A percentile compares a stretch with the other conserved stretches of the same genome.
Evolutionary conservation across 83 land plant species (phyloP).

Genomic region (Thuja plicata): DNA sequence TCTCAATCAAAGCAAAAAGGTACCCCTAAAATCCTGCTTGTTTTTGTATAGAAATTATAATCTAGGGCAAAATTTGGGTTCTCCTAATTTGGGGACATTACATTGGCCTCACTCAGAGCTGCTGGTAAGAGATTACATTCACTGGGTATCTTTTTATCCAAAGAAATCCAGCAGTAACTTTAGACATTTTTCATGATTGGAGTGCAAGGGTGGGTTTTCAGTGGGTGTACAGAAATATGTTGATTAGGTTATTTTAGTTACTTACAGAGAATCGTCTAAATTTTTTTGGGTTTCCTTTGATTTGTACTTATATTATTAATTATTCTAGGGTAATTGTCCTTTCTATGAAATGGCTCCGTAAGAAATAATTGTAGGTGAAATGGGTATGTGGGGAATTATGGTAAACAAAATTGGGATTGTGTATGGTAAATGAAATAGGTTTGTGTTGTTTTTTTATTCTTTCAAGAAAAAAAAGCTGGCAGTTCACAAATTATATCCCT

Average conservation of each 20-base stretch:
- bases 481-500: not conserved
- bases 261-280: not conserved
- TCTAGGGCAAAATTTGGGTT: too few relatives aligned
- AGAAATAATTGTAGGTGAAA: not conserved
- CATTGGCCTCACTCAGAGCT: not conserved
- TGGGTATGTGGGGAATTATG: not conserved
- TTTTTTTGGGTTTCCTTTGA: not conserved
- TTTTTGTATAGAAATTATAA: too few relatives aligned
- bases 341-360: not conserved
- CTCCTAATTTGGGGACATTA: too few relatives aligned
- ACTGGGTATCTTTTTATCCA: not conserved
- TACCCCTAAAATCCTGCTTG: too few relatives aligned
- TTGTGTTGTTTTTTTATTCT: too few relatives aligned
- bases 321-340: not conserved
- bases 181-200: not conserved
- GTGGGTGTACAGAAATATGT: not conserved
- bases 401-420: not conserved
- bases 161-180: not conserved
- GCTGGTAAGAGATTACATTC: not conserved
- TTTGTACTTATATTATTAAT: not conserved
- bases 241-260: not conserved
- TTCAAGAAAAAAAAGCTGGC: not conserved
- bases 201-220: not conserved
- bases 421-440: not conserved
- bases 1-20: too few relatives aligned